Conservation (phyloP, 192 early-diverging fungal species). For the Backusella luteola region DNA sequence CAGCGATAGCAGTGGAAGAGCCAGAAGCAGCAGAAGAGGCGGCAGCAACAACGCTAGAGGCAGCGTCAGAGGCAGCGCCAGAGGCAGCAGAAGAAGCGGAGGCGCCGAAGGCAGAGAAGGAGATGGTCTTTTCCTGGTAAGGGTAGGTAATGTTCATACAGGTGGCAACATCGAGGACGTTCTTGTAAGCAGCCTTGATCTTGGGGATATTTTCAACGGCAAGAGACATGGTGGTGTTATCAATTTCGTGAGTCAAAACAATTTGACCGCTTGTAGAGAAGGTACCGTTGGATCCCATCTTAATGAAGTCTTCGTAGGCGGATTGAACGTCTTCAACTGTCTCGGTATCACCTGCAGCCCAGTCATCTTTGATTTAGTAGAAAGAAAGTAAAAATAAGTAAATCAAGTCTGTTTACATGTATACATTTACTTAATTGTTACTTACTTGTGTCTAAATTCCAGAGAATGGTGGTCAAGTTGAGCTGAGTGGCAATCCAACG, state of each 20-base stretch:
- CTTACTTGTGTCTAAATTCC: constrained; percentile 32
- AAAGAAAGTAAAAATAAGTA: too few relatives aligned
- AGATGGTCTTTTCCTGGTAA: constrained; percentile 33
- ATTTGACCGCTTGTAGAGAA: constrained; percentile 31
- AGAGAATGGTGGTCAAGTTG: constrained; percentile 35
- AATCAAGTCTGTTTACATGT: too few relatives aligned
- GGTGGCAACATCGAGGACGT: constrained; percentile 33
- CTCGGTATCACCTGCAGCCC: constrained; percentile 25
- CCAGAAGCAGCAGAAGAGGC: background rate
- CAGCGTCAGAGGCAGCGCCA: background rate
- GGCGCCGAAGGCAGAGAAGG: constrained; percentile 18
- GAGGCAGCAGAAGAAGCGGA: constrained; percentile 22
- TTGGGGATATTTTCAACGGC: constrained; percentile 38
- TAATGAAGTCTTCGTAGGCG: constrained; percentile 20
- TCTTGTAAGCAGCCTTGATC: constrained; percentile 40
- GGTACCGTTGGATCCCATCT: constrained; percentile 35
- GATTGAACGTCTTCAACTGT: constrained; percentile 18
- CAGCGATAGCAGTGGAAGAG: background rate
- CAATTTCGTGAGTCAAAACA: constrained; percentile 44
- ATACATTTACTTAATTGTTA: too few relatives aligned
- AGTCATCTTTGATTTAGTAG: constrained; percentile 12
- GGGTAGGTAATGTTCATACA: constrained; percentile 42
- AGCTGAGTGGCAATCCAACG: constrained; percentile 51
- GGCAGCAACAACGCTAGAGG: constrained; percentile 9
- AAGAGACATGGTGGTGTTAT: constrained; percentile 37